Evolutionary conservation across 805 yeast genomes (phyloP).

Genomic region (Suhomyces vadensis): DNA sequence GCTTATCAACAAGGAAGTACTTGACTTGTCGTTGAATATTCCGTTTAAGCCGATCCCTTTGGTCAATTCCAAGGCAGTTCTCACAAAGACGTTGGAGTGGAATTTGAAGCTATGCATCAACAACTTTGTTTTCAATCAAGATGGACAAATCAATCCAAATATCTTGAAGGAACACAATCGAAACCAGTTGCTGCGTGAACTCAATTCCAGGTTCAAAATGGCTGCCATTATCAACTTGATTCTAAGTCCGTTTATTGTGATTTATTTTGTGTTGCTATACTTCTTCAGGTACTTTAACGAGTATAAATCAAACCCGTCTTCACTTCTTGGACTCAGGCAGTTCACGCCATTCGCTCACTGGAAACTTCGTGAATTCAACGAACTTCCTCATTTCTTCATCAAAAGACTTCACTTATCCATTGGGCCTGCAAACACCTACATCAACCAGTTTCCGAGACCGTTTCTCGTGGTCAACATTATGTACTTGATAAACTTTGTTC

Average conservation of each 20-base stretch:
- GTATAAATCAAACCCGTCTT: conserved; percentile 82
- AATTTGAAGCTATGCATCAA: conserved; percentile 83
- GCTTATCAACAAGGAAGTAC: conserved; percentile 71
- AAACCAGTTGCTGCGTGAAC: conserved; percentile 62
- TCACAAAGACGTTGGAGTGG: conserved; percentile 94
- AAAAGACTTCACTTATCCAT: conserved; percentile 75
- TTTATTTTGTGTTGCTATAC: conserved; percentile 78
- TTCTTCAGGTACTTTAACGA: conserved; percentile 93
- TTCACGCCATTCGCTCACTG: conserved; percentile 94
- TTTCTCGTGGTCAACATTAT: conserved; percentile 37
- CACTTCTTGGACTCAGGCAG: conserved; percentile 68
- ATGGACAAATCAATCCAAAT: conserved; percentile 75
- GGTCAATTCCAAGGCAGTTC: conserved; percentile 24
- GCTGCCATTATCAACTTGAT: conserved; percentile 85
- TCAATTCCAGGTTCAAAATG: conserved; percentile 75
- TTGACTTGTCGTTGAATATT: conserved; percentile 56
- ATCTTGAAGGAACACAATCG: conserved; percentile 74
- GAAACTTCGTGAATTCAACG: conserved; percentile 93
- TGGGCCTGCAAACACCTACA: conserved; percentile 77
- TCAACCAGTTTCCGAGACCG: conserved; percentile 91
- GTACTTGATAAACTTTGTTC: conserved; percentile 54
- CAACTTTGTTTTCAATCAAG: conserved; percentile 79
- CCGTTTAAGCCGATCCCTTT: conserved; percentile 5
- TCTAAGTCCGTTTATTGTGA: conserved; percentile 81
- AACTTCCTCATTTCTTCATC: conserved; percentile 83